These are phyloP conservation scores for Podila minutissima DNA, from an alignment of 192 early-diverging fungal genomes.

Conservation along the genomic window DNA sequence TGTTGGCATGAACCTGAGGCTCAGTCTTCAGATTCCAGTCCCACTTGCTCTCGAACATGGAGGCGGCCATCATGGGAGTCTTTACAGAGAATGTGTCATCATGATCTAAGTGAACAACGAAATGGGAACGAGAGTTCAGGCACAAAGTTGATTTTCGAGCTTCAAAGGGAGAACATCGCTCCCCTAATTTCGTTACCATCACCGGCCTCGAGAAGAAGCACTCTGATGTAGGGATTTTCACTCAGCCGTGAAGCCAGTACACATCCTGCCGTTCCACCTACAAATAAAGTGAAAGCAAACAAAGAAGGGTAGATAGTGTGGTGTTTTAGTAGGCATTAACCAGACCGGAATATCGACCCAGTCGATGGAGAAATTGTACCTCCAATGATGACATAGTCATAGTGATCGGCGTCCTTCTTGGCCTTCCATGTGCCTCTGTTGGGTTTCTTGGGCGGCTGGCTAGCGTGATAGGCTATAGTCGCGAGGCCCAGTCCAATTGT, in stretches of 20 bases:
- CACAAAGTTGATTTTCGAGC: not conserved
- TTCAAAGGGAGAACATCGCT: too few species aligned
- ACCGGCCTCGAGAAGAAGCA: constrained; percentile 26
- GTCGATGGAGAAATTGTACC: constrained; percentile 1
- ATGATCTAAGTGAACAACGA: not conserved
- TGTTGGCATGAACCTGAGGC: constrained; percentile 22
- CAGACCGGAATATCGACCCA: not conserved
- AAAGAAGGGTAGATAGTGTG: too few species aligned
- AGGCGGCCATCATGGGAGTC: not conserved
- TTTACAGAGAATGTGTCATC: not conserved
- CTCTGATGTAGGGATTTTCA: constrained; percentile 15
- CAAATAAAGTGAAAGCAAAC: too few species aligned
- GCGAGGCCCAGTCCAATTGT: too few species aligned
- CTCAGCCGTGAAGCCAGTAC: constrained; percentile 19
- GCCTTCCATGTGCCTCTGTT: constrained; percentile 8
- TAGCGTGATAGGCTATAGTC: too few species aligned
- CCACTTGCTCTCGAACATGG: constrained; percentile 1
- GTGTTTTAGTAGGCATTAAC: not conserved
- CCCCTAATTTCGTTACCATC: not conserved
- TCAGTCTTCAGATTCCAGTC: constrained; percentile 14
- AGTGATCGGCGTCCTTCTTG: constrained; percentile 3
- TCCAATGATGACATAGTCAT: constrained; percentile 22
- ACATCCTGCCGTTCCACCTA: constrained; percentile 32
- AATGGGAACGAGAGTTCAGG: not conserved
- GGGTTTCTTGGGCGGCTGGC: too few species aligned